A percentile compares a stretch with the other conserved stretches of the same genome.
These are phyloP conservation scores for Cucurbita maxima DNA, from an alignment of 306 rosid species.

Conservation along the genomic window DNA sequence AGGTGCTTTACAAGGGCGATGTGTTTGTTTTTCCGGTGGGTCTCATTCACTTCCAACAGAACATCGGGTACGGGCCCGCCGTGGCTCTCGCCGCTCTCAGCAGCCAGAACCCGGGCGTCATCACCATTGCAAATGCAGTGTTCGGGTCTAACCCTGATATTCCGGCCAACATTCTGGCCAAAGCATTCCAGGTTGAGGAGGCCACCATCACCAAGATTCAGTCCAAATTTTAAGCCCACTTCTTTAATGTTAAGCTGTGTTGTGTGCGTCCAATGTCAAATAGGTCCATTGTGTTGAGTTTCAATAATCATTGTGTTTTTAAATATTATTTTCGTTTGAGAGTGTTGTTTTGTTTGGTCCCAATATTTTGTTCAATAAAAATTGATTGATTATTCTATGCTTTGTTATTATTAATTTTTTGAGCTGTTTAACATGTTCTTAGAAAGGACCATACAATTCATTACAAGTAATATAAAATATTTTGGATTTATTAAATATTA, in stretches of 20 bases:
- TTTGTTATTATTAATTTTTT: no score
- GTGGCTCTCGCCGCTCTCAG: constrained; percentile 23
- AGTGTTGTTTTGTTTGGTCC: not conserved
- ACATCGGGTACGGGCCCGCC: constrained; percentile 12
- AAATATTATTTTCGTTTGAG: not conserved
- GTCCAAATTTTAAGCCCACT: constrained; percentile 7
- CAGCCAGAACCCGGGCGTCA: constrained; percentile 27
- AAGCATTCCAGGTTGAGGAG: constrained; percentile 18
- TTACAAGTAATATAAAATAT: not conserved
- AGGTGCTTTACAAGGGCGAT: constrained; percentile 24
- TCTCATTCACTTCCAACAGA: constrained; percentile 22
- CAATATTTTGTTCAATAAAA: no score
- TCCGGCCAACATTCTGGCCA: constrained; percentile 12
- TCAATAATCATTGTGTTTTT: not conserved
- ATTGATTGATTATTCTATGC: not conserved
- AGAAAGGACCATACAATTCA: not conserved
- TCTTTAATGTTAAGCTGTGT: not conserved
- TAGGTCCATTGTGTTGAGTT: not conserved
- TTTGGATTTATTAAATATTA: not conserved
- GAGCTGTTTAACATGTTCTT: not conserved
- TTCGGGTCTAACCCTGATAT: constrained; percentile 21
- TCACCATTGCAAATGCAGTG: constrained; percentile 13
- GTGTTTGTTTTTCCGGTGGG: constrained; percentile 27
- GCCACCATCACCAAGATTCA: constrained; percentile 6
- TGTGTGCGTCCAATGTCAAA: not conserved